Base-by-base conservation (phyloP, 129 eudicot genomes). In the Helianthus tuberosus region DNA sequence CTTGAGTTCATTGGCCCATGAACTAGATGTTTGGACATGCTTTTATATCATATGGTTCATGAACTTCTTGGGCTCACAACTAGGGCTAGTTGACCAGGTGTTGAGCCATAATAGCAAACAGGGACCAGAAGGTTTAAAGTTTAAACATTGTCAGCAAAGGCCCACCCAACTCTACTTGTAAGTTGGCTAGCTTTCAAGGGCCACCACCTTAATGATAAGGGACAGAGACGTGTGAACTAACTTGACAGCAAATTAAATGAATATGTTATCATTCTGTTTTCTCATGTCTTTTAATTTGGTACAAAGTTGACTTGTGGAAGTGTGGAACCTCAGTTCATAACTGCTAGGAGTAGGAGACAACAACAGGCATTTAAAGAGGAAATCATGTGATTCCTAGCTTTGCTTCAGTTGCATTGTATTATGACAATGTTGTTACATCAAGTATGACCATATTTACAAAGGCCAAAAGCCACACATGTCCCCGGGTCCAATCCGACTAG, bases 161-260 rank as follows among this genome's bases (percentile, higher is more conserved):
- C 81, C 77, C 81, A 77, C 84, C 76, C 76, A 80, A 64, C 83
- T 64, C 41, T 80, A 64, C 60, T 32, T 57, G 60, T 52, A 44
- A 27, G 50, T 32, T 57, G 60, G 63, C 70, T 27, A 27, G 32
- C 32, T 27, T 66, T 57, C 52, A 58, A 51, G 71, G 83, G 54
- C 66, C 73, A 66, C 53, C 60, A 66, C 60, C 59, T 75, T 62
- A 41, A 54, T 49, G 57, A 41, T 64, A 69, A 17, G 38, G 62
- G 75, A 74, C 57, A 58, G 14, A 50, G 32, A 48, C 84, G 73
- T 66, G 70, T 74, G 75, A 76, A 80, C 48, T 66, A 52, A 52
- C 32, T 66, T 65, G 47, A 63, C 47, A 54, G 53, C 73, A 65
- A 52, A 27, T 53, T 32, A 10, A 35, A 67, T 47, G 49, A 44